Evolutionary conservation across 768 basidiomycete genomes (phyloP).

Genomic region (Mycena maculata): DNA sequence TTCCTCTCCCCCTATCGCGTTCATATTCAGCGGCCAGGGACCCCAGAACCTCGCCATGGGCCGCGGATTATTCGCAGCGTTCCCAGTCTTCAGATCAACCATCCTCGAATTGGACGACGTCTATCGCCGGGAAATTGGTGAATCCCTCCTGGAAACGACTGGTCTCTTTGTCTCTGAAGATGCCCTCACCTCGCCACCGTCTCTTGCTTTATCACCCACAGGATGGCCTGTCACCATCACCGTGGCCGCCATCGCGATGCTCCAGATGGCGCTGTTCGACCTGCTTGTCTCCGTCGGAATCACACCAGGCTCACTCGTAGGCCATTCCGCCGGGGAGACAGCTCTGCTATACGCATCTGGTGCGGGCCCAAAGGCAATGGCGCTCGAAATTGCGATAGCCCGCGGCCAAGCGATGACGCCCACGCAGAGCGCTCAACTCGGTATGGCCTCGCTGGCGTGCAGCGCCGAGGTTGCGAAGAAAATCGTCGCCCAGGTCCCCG

Average conservation of each 20-base stretch:
- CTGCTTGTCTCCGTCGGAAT: conserved; percentile 38
- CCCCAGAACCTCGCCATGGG: conserved; percentile 19
- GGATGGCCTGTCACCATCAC: conserved; percentile 39
- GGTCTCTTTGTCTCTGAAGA: conserved; percentile 11
- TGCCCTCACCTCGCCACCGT: background rate
- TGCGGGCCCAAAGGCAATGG: conserved; percentile 41
- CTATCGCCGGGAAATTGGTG: background rate
- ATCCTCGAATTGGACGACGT: conserved; percentile 9
- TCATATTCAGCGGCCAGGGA: conserved; percentile 19
- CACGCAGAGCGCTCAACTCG: conserved; percentile 47
- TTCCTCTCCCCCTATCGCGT: background rate
- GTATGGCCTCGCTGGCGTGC: conserved; percentile 60
- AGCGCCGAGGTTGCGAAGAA: conserved; percentile 39
- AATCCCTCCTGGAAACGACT: conserved; percentile 1
- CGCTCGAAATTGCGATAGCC: conserved; percentile 47
- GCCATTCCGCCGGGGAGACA: conserved; percentile 51
- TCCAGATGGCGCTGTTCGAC: conserved; percentile 49
- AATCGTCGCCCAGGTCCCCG: conserved; percentile 37
- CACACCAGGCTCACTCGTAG: conserved; percentile 41
- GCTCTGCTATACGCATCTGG: conserved; percentile 48
- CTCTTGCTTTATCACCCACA: no score
- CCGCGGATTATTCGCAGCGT: background rate
- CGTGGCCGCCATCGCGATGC: conserved; percentile 41
- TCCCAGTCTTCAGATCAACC: background rate
- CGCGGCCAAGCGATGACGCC: conserved; percentile 50